Conservation (phyloP, 2,329 filamentous ascomycete genomes). For the Claviceps sp. region DNA sequence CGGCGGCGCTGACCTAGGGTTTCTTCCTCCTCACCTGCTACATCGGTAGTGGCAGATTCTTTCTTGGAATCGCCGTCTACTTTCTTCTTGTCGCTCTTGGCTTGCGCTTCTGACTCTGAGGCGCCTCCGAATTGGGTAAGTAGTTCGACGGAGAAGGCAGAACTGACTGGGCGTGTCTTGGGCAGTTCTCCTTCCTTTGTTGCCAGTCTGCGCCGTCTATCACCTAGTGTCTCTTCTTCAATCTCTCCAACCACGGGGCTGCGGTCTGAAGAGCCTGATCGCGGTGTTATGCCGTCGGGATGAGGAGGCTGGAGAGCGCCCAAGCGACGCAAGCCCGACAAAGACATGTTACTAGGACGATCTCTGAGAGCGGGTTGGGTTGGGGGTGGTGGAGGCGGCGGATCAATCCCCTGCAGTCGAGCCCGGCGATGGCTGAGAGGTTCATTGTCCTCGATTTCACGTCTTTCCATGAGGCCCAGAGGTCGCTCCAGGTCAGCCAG, state of each 20-base stretch:
- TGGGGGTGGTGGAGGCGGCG: constrained; percentile 25
- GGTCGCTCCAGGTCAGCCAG: constrained; percentile 48
- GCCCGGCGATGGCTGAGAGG: constrained; percentile 67
- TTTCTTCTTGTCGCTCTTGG: neutral
- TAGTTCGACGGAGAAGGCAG: constrained; percentile 55
- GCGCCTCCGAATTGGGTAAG: constrained; percentile 47
- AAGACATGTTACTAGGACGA: constrained; percentile 31
- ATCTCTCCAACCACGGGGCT: constrained; percentile 40
- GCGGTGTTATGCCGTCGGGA: neutral
- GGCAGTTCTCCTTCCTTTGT: constrained; percentile 40
- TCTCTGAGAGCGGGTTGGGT: constrained; percentile 23
- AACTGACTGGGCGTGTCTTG: constrained; percentile 44
- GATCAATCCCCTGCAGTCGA: constrained; percentile 53
- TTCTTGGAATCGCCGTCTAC: neutral
- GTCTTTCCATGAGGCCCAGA: constrained; percentile 63
- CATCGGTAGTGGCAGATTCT: neutral
- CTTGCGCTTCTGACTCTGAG: neutral
- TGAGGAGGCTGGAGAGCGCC: neutral
- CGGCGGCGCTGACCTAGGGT: constrained; percentile 66
- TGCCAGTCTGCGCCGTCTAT: constrained; percentile 51
- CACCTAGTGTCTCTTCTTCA: constrained; percentile 52
- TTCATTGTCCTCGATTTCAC: constrained; percentile 84
- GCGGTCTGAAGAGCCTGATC: constrained; percentile 12
- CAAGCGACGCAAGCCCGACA: constrained; percentile 15
- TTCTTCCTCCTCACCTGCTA: constrained; percentile 43